These are phyloP conservation scores for Pythium folliculosum DNA, from an alignment of 352 stramenopile genomes.

Conservation along the genomic window DNA sequence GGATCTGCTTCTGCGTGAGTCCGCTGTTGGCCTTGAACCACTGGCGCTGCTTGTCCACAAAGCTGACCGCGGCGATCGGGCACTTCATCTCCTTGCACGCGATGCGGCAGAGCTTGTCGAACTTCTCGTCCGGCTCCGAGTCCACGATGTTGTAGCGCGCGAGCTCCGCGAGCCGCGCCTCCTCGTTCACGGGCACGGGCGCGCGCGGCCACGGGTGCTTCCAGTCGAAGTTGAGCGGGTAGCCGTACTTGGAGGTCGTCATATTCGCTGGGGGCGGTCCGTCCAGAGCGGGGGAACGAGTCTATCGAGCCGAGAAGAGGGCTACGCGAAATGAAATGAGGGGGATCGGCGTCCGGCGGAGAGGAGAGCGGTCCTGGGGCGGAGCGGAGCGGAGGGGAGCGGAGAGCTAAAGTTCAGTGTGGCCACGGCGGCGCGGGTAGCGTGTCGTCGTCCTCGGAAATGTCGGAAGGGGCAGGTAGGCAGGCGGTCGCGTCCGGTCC, in stretches of 20 bases:
- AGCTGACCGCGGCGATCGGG: conserved; percentile 82
- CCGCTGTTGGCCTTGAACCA: conserved; percentile 89
- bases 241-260: conserved; percentile 60
- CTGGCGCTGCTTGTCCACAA: conserved; percentile 87
- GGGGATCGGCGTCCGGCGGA: background rate
- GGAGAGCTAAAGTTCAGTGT: conserved; percentile 6
- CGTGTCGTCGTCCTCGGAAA: conserved; percentile 17
- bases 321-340: conserved; percentile 19
- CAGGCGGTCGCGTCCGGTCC: background rate
- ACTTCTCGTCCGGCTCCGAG: conserved; percentile 82
- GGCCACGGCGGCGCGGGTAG: background rate
- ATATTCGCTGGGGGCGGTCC: conserved; percentile 1
- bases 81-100: conserved; percentile 90
- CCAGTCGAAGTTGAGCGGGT: conserved; percentile 84
- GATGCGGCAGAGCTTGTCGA: conserved; percentile 87
- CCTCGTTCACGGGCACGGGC: conserved; percentile 70
- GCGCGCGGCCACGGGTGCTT: conserved; percentile 82
- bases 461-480: conserved; percentile 5
- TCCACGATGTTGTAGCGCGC: conserved; percentile 77
- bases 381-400: background rate
- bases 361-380: background rate
- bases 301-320: background rate
- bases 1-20: conserved; percentile 83
- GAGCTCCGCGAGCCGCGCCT: conserved; percentile 65
- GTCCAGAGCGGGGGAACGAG: background rate